phyloP scores from a whole-genome alignment of 2,329 filamentous ascomycete species.

The Fusarium longipes region DNA sequence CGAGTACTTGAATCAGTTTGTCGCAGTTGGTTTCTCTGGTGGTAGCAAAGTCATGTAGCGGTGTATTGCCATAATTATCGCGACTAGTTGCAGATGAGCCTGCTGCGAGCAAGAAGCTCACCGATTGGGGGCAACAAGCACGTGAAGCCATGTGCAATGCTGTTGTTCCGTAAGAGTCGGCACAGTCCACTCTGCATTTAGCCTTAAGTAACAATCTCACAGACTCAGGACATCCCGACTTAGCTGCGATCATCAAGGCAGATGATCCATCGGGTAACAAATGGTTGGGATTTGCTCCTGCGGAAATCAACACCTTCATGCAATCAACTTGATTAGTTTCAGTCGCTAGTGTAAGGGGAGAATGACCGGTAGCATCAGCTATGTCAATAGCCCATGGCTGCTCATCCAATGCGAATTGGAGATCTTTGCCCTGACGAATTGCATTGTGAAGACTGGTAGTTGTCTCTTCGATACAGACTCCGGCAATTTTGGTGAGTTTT shows the following conservation, averaged over 20 bases:
- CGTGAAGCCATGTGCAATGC: neutral
- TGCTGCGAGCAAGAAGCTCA: neutral
- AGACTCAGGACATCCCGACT: accelerated
- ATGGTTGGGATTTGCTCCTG: slow-evolving; percentile 18
- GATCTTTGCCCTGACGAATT: neutral
- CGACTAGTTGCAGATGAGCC: slow-evolving; percentile 11
- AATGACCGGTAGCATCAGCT: neutral
- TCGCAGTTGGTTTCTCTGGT: accelerated
- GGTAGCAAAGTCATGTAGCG: neutral
- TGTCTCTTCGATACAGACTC: neutral
- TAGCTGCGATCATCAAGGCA: neutral
- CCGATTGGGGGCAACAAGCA: accelerated
- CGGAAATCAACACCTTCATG: slow-evolving; percentile 11
- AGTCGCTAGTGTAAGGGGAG: neutral
- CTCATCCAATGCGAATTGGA: slow-evolving; percentile 1
- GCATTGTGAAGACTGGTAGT: slow-evolving; percentile 12
- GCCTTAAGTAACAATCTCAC: slow-evolving; percentile 7
- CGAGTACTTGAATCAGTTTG: neutral
- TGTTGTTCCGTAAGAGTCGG: accelerated
- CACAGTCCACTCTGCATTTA: neutral
- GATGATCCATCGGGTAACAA: accelerated
- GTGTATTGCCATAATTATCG: accelerated
- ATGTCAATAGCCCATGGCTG: slow-evolving; percentile 22
- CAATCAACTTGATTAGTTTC: accelerated
- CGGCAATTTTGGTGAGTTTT: neutral